These are phyloP conservation scores for Biscogniauxia mediterranea DNA, from an alignment of 2,329 filamentous ascomycete species.

Conservation along the genomic window DNA sequence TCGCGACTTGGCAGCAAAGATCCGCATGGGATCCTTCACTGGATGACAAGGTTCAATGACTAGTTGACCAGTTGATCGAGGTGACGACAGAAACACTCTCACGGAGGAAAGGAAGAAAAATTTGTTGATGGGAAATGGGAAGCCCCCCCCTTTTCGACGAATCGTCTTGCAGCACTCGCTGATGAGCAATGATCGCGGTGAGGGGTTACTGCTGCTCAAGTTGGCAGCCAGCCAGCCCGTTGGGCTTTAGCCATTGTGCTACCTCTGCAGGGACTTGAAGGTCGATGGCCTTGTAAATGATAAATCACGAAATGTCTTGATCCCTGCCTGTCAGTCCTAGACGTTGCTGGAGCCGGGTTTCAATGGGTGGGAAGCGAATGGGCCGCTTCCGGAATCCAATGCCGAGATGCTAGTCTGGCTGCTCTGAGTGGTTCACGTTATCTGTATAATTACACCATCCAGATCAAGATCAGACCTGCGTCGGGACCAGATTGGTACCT, in stretches of 20 bases:
- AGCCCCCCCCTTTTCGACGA: constrained; percentile 13
- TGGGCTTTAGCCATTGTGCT: constrained; percentile 18
- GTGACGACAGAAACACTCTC: constrained; percentile 6
- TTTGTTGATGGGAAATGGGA: constrained; percentile 9
- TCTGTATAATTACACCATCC: not conserved
- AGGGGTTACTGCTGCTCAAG: constrained; percentile 16
- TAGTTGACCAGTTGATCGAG: constrained; percentile 8
- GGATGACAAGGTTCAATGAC: not conserved
- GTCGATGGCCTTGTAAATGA: not conserved
- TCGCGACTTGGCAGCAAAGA: not conserved
- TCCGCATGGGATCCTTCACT: not conserved
- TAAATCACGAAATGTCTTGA: not conserved
- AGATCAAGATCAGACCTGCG: not conserved
- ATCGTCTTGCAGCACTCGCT: constrained; percentile 17
- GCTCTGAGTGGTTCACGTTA: not conserved
- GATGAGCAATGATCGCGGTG: constrained; percentile 16
- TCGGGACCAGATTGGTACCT: not conserved
- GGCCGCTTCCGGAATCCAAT: not conserved
- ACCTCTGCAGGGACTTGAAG: constrained; percentile 13
- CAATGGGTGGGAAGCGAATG: not conserved
- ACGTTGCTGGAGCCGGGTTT: not conserved
- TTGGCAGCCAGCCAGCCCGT: constrained; percentile 4
- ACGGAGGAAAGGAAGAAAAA: not conserved
- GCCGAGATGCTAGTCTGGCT: not conserved
- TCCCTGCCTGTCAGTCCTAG: not conserved